Evolutionary conservation across 1,139 yeast genomes (phyloP), one percentile per base, ranked within the genome.

Genomic region (Diutina scorzettiae): DNA sequence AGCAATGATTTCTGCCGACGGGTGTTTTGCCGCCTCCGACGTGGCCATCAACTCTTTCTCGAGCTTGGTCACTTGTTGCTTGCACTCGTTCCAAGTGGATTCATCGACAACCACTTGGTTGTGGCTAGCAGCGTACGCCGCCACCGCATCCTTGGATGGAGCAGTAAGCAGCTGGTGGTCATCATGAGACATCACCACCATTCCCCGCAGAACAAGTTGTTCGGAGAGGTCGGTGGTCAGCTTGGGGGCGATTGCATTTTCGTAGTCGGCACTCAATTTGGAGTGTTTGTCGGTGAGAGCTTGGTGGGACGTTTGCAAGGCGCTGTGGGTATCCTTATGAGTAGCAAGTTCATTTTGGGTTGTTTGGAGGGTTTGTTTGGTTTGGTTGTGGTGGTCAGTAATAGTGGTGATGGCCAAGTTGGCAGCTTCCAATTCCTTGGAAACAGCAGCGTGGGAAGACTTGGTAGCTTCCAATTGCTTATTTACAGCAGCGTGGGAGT

Each of bases 101-200:
- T 37, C 33, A 7, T 8, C 7, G 12, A 37, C 19, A n/a, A 28
- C 9, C 9, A 30, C 17, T 9, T 19, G 18, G 2, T 37, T 18
- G 20, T 28, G 41, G 17, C 18, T 5, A 2, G 44, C 45, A 3
- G 40, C 36, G 11, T 23, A 25, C 6, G 45, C 34, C n/a, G 47
- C 14, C 9, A 48, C 43, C 9, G 29, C 30, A 3, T 21, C 28
- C 24, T 16, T 21, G 7, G 29, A 30, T 34, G 42, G 12, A n/a
- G n/a, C 27, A 3, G 37, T 16, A 5, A 16, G 24, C 23, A 18
- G 12, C 19, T 21, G 12, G 18, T 34, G 29, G 6, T 34, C 28
- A n/a, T n/a, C 17, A 7, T n/a, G n/a, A 16, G 28, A 9, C 20
- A 34, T n/a, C 18, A 23, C 39, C 11, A 34, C 39, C 39, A 34